These are phyloP conservation scores for Xylariaceae sp. DNA, from an alignment of 2,329 filamentous ascomycete genomes.

Conservation along the genomic window DNA sequence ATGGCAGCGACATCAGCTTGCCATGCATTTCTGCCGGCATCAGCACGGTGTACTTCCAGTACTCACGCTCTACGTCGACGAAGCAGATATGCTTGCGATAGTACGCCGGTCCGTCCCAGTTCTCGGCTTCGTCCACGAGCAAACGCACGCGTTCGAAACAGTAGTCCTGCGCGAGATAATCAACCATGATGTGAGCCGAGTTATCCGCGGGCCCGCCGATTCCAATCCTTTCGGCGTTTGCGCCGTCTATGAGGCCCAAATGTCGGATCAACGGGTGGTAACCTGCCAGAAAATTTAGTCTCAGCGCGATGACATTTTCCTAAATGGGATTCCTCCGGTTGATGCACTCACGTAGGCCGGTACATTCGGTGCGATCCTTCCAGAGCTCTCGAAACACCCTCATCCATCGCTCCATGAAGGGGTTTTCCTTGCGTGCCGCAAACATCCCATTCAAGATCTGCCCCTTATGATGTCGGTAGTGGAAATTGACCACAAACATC, in stretches of 20 bases:
- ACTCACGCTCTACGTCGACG: conserved; percentile 1
- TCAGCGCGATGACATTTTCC: neutral
- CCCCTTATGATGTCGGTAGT: neutral
- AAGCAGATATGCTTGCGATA: conserved; percentile 7
- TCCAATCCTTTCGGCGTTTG: neutral
- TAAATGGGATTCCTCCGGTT: neutral
- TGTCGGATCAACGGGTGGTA: neutral
- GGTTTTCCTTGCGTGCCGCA: conserved; percentile 2
- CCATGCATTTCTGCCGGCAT: conserved; percentile 4
- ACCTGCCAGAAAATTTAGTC: neutral
- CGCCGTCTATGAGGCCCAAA: neutral
- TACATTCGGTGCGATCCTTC: neutral
- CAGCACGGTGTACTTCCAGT: conserved; percentile 4
- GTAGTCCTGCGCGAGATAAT: conserved; percentile 4
- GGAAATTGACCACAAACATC: conserved; percentile 2
- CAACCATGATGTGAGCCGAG: conserved; percentile 2
- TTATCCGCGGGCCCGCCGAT: neutral
- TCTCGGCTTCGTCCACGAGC: neutral
- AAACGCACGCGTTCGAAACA: conserved; percentile 9
- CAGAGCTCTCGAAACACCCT: conserved; percentile 1
- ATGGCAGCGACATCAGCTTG: conserved; percentile 5
- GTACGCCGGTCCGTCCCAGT: conserved; percentile 8
- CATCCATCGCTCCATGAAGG: conserved; percentile 2
- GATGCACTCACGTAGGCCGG: neutral
- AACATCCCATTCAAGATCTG: conserved; percentile 5